Percentiles rank a stretch among this genome's conserved stretches.
Conservation (phyloP, 2,329 filamentous ascomycete genomes). For the Fusarium marasasianum region DNA sequence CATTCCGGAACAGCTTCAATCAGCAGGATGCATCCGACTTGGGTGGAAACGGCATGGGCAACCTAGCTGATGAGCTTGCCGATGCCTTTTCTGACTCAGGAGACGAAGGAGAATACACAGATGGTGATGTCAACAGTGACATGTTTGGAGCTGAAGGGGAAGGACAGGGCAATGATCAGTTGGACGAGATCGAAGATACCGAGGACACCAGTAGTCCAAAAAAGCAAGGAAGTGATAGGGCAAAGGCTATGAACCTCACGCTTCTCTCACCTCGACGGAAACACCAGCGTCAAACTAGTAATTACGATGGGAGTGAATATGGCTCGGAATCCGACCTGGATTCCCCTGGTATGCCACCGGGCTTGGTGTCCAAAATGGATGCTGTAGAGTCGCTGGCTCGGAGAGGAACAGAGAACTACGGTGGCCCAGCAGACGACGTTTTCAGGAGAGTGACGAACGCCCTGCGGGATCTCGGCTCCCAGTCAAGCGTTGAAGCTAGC, state of each 20-base stretch:
- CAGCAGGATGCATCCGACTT: slow-evolving; percentile 60
- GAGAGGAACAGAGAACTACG: slow-evolving; percentile 72
- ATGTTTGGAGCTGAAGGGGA: slow-evolving; percentile 11
- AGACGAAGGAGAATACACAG: slow-evolving; percentile 63
- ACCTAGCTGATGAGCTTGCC: slow-evolving; percentile 82
- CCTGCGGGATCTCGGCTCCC: slow-evolving; percentile 77
- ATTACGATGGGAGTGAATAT: slow-evolving; percentile 79
- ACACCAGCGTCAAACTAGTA: slow-evolving; percentile 64
- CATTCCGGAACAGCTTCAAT: slow-evolving; percentile 59
- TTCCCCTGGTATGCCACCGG: slow-evolving; percentile 71
- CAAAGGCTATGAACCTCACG: slow-evolving; percentile 54
- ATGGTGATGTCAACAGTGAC: slow-evolving; percentile 50
- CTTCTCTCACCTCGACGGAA: slow-evolving; percentile 56
- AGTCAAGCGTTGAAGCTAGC: slow-evolving; percentile 76
- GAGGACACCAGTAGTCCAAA: slow-evolving; percentile 16
- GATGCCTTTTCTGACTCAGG: slow-evolving; percentile 75
- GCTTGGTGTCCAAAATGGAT: slow-evolving; percentile 75
- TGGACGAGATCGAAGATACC: slow-evolving; percentile 21
- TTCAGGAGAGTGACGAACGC: slow-evolving; percentile 74
- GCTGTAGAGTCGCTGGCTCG: slow-evolving; percentile 76
- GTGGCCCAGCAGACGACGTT: slow-evolving; percentile 71
- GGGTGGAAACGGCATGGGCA: slow-evolving; percentile 71
- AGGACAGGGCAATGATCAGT: slow-evolving; percentile 6
- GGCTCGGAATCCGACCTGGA: slow-evolving; percentile 78
- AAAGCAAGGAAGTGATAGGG: slow-evolving; percentile 34